Base-by-base conservation (phyloP, 768 basidiomycete species). In the Erythrobasidium yunnanense region DNA sequence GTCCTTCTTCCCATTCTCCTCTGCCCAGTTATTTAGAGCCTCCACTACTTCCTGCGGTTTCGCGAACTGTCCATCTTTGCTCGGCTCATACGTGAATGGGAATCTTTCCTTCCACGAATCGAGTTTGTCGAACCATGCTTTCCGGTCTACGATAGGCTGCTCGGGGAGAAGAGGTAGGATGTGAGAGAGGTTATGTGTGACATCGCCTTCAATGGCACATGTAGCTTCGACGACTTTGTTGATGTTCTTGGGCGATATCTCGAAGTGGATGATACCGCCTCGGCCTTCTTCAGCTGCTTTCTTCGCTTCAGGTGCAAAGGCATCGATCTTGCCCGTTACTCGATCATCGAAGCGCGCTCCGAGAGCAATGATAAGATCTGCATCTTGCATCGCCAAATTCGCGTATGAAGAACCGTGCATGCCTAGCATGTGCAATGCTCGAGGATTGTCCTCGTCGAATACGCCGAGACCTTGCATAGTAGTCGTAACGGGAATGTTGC, bases 361-460 rank as follows among this genome's bases (percentile, higher is more conserved):
- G 35, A 99, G 85, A 22, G 93, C 92, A 70, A 99, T 92, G 79
- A 99, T 90, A 65, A 97, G 85, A 75, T 99, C 95, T 45, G 95
- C 95, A 54, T 88, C 80, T 78, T 99, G 95, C 83, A 99, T 97
- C 2, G 93, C 93, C 46, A 95, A 78, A 78, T 99, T 99, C 72
- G 95, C 95, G 73, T 96, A 96, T 3, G 92, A 90, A 29, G 84
- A 85, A 3, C 95, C 95, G 79, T 97, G 95, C 95, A 97, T 96
- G 66, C 93, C 93, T 62, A 99, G 83, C 93, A 97, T 97, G 77
- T 96, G 91, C 74, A 99, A 78, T 70, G 86, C 86, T 77, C 81
- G 84, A 34, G 85, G 83, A 58, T 74, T 72, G 76, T 90, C 82
- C 80, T 99, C 95, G 77, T 97, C 91, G 74, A 88, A 99, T 1